phyloP scores from a whole-genome alignment of 371 early-diverging fungal species.

The Cokeromyces recurvatus region DNA sequence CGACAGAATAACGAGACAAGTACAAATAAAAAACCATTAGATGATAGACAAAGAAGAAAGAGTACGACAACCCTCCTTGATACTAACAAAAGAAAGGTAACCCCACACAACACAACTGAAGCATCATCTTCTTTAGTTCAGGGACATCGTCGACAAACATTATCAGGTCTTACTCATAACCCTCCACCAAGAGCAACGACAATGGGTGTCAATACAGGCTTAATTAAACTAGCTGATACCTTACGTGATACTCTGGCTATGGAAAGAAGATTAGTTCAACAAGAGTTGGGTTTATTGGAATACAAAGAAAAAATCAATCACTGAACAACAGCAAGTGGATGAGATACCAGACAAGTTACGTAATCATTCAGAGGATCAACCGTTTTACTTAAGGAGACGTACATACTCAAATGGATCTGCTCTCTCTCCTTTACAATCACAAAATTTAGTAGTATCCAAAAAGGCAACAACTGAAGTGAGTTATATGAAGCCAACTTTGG shows the following conservation, averaged over 20 bases:
- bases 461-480: constrained; percentile 5
- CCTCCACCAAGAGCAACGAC: no score
- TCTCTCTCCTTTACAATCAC: constrained; percentile 1
- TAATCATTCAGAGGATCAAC: no score
- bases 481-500: constrained; percentile 28
- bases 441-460: constrained; percentile 15
- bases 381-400: no score
- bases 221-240: constrained; percentile 28
- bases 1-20: constrained; percentile 15
- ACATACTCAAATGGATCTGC: no score
- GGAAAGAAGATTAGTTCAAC: constrained; percentile 26
- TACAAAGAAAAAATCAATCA: constrained; percentile 13
- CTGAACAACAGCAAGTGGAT: no score
- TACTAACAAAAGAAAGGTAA: no score
- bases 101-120: no score
- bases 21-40: constrained; percentile 25
- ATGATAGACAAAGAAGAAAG: constrained; percentile 20
- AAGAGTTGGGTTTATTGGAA: constrained; percentile 18
- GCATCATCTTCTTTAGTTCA: no score
- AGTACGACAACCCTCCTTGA: constrained; percentile 14
- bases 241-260: constrained; percentile 30
- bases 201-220: no score
- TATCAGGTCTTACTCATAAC: no score
- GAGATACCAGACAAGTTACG: no score
- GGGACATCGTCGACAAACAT: no score